phyloP scores from a whole-genome alignment of 1,139 yeast species.

The Pichia sp. region DNA sequence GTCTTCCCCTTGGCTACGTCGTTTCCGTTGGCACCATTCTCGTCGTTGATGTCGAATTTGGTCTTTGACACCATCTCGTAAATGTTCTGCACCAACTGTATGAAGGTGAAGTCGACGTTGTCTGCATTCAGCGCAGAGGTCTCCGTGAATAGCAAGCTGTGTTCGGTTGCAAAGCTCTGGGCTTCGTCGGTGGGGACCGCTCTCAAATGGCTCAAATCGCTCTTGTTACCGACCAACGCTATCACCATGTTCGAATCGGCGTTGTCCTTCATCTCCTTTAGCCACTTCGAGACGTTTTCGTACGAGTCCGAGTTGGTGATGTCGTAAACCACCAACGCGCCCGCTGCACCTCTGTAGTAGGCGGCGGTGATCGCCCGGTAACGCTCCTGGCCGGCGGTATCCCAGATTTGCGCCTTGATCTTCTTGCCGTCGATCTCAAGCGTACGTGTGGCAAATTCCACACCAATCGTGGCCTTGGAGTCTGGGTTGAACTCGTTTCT shows the following conservation, averaged over 20 bases:
- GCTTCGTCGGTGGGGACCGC: slow-evolving; percentile 99
- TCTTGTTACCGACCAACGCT: slow-evolving; percentile 94
- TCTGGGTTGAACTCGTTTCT: slow-evolving; percentile 94
- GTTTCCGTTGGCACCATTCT: slow-evolving; percentile 45
- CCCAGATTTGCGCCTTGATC: slow-evolving; percentile 98
- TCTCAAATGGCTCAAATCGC: slow-evolving; percentile 90
- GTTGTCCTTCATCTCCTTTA: slow-evolving; percentile 90
- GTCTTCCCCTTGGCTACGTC: slow-evolving; percentile 60
- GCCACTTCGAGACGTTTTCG: slow-evolving; percentile 93
- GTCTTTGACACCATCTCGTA: slow-evolving; percentile 89
- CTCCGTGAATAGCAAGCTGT: slow-evolving; percentile 87
- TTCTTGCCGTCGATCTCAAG: slow-evolving; percentile 91
- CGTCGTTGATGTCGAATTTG: slow-evolving; percentile 70
- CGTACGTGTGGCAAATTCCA: slow-evolving; percentile 96
- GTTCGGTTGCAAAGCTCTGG: slow-evolving; percentile 89
- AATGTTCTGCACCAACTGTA: slow-evolving; percentile 84
- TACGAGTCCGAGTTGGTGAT: slow-evolving; percentile 89
- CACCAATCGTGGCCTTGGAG: slow-evolving; percentile 93
- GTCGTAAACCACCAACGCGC: slow-evolving; percentile 93
- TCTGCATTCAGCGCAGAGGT: slow-evolving; percentile 96
- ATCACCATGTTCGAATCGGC: slow-evolving; percentile 97
- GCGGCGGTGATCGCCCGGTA: slow-evolving; percentile 97
- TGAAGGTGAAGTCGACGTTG: slow-evolving; percentile 92
- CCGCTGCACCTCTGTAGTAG: slow-evolving; percentile 96
- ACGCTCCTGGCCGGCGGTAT: slow-evolving; percentile 98